These are phyloP conservation scores for Thamnidium elegans DNA, from an alignment of 192 early-diverging fungal species.

Conservation along the genomic window DNA sequence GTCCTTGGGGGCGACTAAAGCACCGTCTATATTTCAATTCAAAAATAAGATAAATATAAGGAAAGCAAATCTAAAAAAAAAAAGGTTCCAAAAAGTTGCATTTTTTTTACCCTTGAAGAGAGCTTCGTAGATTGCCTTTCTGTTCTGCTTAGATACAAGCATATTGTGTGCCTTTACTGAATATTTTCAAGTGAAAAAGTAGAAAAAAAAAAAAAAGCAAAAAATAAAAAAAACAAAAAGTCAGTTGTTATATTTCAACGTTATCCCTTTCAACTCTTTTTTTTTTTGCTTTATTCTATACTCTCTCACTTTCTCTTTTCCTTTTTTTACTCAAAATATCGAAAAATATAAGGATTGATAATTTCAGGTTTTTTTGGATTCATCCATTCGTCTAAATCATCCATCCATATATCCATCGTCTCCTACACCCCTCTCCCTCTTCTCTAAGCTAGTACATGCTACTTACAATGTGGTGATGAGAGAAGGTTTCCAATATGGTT, in stretches of 20 bases:
- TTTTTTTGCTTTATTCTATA: no score
- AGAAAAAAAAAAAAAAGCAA: no score
- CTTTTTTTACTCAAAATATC: no score
- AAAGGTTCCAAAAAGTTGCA: background rate
- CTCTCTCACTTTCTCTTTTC: no score
- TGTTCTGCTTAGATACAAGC: conserved; percentile 97
- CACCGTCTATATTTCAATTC: conserved; percentile 68
- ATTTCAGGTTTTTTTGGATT: no score
- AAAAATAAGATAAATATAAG: conserved; percentile 3
- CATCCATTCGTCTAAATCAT: background rate
- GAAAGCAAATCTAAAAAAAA: background rate
- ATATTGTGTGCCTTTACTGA: conserved; percentile 55
- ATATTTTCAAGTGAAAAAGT: no score
- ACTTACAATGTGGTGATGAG: conserved; percentile 14
- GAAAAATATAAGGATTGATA: no score
- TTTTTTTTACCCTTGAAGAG: conserved; percentile 71
- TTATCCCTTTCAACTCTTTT: no score
- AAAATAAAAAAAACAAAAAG: no score
- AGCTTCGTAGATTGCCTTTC: conserved; percentile 94
- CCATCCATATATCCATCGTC: background rate
- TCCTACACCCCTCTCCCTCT: background rate
- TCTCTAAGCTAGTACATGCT: no score
- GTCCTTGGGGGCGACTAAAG: conserved; percentile 99
- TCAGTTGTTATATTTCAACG: no score
- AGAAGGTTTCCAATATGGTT: conserved; percentile 2